Base-by-base conservation (phyloP, 306 rosid species). In the Lathyrus aphaca region DNA sequence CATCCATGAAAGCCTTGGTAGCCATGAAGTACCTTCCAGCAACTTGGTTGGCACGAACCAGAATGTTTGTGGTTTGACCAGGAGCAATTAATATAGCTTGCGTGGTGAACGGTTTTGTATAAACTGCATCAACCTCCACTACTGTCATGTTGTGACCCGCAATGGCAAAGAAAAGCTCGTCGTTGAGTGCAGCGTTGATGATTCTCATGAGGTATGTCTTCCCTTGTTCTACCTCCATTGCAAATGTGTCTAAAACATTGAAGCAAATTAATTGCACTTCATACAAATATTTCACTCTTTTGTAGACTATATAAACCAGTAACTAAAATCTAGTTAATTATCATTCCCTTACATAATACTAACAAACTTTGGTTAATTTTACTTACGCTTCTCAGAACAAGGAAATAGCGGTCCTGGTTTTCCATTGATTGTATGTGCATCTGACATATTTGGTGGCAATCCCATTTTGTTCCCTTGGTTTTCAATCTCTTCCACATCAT, bases 331-430 rank as follows among this genome's bases (percentile, higher is more conserved):
- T 43, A 6, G 16, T 43, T 50, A 18, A 17, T 50, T 43, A 35
- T 35, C 39, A 35, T 7, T 35, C 39, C 39, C 39, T 35, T 7
- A 35, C 10, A 35, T 35, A 7, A 7, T 35, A 35, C 1, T 35
- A 35, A 45, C 51, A 45, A 45, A 58, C 18, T 73, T 68, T 14
- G 13, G 25, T 8, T 45, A 11, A 44, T 66, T 40, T 43, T 64
- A 13, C 82, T 88, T 83, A 91, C 97, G 83, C 71, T 88, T 91
- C 79, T 88, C 91, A 0, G 89, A 80, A 79, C 97, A 88, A 39
- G 96, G 93, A 78, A 88, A 88, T 56, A 88, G 86, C 4, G 96
- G 91, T 73, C 97, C 97, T 16, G 97, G 93, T 79, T 88, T 88
- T 4, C 97, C 96, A 25, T 88, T 91, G 74, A 91, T 91, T 8